Evolutionary conservation across 306 rosid species (phyloP).

Genomic region (Argentina anserina): DNA sequence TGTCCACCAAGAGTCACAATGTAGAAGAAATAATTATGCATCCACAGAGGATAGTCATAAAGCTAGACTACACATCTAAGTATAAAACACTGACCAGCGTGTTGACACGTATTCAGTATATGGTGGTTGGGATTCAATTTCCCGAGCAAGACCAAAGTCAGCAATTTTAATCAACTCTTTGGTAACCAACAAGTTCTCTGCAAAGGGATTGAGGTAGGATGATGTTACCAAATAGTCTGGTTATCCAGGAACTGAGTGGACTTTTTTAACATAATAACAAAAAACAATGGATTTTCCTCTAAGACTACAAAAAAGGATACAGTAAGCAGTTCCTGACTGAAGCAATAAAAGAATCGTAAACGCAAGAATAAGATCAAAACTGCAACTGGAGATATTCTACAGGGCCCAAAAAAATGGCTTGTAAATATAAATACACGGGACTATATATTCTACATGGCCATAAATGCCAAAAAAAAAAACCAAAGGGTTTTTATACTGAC

Average conservation of each 20-base stretch:
- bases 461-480: too few species aligned
- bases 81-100: conserved; percentile 60
- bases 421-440: too few species aligned
- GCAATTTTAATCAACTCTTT: conserved; percentile 82
- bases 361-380: too few species aligned
- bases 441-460: too few species aligned
- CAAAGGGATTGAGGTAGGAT: not conserved
- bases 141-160: conserved; percentile 97
- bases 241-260: not conserved
- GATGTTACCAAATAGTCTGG: conserved; percentile 10
- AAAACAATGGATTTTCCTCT: not conserved
- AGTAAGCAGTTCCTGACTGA: not conserved
- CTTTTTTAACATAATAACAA: not conserved
- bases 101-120: conserved; percentile 94
- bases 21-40: not conserved
- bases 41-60: not conserved
- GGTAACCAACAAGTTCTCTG: conserved; percentile 88
- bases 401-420: too few species aligned
- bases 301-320: not conserved
- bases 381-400: not conserved
- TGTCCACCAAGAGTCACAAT: conserved; percentile 14
- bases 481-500: not conserved
- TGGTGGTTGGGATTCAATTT: conserved; percentile 80
- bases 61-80: not conserved
- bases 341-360: not conserved